These are phyloP conservation scores for Glutinoglossum americanum DNA, from an alignment of 495 filamentous ascomycete species.

Conservation along the genomic window DNA sequence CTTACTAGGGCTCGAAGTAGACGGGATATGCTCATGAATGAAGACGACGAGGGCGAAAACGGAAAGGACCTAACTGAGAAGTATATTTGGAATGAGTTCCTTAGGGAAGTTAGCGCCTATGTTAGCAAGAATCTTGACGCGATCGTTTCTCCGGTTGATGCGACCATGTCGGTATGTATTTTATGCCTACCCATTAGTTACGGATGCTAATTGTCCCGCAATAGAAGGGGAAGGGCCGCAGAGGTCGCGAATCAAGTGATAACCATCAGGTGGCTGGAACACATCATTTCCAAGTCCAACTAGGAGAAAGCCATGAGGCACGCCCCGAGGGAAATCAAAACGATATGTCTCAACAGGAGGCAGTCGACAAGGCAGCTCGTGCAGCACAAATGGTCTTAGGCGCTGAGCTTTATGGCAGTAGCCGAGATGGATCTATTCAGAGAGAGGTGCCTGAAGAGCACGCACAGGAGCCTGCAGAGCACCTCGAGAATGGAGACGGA, in stretches of 20 bases:
- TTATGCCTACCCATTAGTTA: background rate
- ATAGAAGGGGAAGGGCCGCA: background rate
- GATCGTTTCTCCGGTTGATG: constrained; percentile 16
- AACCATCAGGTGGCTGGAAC: background rate
- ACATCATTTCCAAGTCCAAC: background rate
- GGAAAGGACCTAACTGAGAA: constrained; percentile 45
- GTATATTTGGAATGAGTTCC: constrained; percentile 62
- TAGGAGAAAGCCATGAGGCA: background rate
- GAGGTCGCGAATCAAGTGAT: background rate
- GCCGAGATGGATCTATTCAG: constrained; percentile 13
- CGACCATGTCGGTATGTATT: background rate
- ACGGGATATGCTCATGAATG: constrained; percentile 42
- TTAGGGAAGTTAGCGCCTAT: constrained; percentile 49
- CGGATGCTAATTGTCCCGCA: background rate
- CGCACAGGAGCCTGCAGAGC: constrained; percentile 9
- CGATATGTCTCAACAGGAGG: constrained; percentile 17
- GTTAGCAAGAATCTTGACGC: constrained; percentile 51
- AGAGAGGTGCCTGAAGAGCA: background rate
- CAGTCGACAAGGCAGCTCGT: constrained; percentile 29
- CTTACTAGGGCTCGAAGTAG: constrained; percentile 38
- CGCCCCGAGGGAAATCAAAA: constrained; percentile 18
- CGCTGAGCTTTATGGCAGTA: constrained; percentile 9
- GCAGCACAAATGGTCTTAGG: constrained; percentile 31
- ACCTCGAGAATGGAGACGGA: background rate
- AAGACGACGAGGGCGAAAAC: constrained; percentile 35